Base-by-base conservation (phyloP, 2,329 filamentous ascomycete genomes). In the Thielaviopsis punctulata region DNA sequence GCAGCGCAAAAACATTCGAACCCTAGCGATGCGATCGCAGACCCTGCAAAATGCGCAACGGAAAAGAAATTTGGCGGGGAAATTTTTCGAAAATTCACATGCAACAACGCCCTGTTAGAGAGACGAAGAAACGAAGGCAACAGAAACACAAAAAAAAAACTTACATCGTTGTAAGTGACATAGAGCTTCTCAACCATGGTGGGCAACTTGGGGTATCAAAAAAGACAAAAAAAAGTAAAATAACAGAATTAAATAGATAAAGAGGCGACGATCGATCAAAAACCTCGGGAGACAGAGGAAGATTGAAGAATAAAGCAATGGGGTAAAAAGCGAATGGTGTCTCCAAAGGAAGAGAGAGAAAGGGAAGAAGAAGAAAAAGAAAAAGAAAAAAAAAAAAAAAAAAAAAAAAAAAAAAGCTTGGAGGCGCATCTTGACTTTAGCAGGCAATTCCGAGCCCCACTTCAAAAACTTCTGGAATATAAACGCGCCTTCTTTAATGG, bases 151-250 rank as follows among this genome's bases (percentile, higher is more conserved):
- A 19, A 30, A 27, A 12, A 30, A 45, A 52, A 55, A 68, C 79
- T 67, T 72, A 89, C 86, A 79, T 92, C 80, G 67, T 93, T 94
- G 70, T 94, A 94, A 60, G 86, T 92, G 65, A 92, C 80, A 71
- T 90, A 93, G 66, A 88, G 68, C 67, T 93, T 93, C 68, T 90
- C 75, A 59, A 84, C 77, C 84, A 89, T 89, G 56, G 71, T 82
- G 68, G 61, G 57, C 58, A 50, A 45, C 36, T 50, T 30, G 27
- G 25, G 19, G 23, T 45, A 52, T 44, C 43, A 19, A 45, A 43
- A 45, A 24, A 43, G 19, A 9, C 4, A 48, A 45, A 30, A 22
- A 4, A 48, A 23, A 39, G 15, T 39, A 22, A 21, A 51, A 24
- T 3, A 39, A 39, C 9, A 18, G 19, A 41, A 19, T 41, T 8